Conservation (phyloP, 1,139 yeast genomes). For the Hansenula sp. region DNA sequence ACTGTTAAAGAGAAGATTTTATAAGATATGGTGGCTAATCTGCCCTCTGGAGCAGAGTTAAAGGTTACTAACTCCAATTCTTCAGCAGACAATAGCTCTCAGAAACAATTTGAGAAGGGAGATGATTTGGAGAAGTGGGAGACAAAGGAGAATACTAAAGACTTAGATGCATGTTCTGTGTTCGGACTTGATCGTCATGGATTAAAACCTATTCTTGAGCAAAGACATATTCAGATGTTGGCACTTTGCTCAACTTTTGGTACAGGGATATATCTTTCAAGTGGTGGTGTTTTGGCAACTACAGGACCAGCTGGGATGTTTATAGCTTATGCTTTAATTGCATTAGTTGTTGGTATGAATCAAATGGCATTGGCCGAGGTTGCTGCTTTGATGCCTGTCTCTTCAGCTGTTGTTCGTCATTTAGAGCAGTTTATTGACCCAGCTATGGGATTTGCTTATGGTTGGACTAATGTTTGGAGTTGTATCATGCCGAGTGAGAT, state of each 20-base stretch:
- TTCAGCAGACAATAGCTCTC: no score
- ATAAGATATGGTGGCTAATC: no score
- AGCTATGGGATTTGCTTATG: conserved; percentile 70
- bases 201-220: conserved; percentile 53
- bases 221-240: conserved; percentile 74
- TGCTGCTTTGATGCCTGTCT: conserved; percentile 53
- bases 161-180: not conserved
- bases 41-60: no score
- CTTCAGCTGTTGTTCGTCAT: conserved; percentile 1
- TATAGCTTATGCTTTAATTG: conserved; percentile 60
- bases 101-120: not conserved
- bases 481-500: conserved; percentile 70
- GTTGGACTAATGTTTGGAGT: conserved; percentile 67
- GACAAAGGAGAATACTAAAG: not conserved
- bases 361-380: conserved; percentile 64
- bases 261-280: conserved; percentile 67
- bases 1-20: no score
- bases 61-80: no score
- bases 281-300: conserved; percentile 54
- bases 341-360: conserved; percentile 61
- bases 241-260: conserved; percentile 81
- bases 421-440: conserved; percentile 41
- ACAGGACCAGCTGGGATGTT: conserved; percentile 78
- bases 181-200: conserved; percentile 35
- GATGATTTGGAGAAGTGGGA: not conserved